phyloP scores from a whole-genome alignment of 345 rosid species.

The Cardamine resedifolia region DNA sequence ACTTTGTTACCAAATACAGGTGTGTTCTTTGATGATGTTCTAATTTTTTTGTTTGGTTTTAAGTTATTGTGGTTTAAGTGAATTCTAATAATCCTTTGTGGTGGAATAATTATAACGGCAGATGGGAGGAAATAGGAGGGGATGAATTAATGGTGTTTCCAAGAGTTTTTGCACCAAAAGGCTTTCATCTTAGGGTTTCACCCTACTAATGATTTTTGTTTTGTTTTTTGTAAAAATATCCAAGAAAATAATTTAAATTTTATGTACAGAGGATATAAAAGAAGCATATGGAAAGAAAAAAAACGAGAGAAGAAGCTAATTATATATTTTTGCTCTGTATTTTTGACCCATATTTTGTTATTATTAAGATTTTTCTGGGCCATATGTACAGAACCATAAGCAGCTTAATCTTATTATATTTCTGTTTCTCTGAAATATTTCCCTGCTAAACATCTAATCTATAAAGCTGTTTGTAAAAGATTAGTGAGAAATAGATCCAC shows the following conservation, averaged over 20 bases:
- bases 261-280: slow-evolving; percentile 17
- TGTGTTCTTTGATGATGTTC: slow-evolving; percentile 22
- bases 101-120: slow-evolving; percentile 36
- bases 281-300: slow-evolving; percentile 3
- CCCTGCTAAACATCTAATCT: background rate
- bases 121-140: slow-evolving; percentile 87
- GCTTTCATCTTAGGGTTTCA: slow-evolving; percentile 66
- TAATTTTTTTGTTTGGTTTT: background rate
- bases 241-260: background rate
- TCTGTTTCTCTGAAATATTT: background rate
- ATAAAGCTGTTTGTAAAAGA: background rate
- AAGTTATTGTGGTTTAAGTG: background rate
- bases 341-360: background rate
- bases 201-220: slow-evolving; percentile 30
- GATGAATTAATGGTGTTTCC: slow-evolving; percentile 77
- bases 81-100: background rate
- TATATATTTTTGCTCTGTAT: background rate
- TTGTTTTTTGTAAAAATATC: background rate
- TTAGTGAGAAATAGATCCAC: background rate
- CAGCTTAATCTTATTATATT: background rate
- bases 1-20: slow-evolving; percentile 87
- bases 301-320: background rate
- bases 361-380: background rate
- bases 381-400: slow-evolving; percentile 2
- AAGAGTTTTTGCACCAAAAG: slow-evolving; percentile 92